Evolutionary conservation across 805 yeast genomes (phyloP).

Genomic region (Candida stauntonica): DNA sequence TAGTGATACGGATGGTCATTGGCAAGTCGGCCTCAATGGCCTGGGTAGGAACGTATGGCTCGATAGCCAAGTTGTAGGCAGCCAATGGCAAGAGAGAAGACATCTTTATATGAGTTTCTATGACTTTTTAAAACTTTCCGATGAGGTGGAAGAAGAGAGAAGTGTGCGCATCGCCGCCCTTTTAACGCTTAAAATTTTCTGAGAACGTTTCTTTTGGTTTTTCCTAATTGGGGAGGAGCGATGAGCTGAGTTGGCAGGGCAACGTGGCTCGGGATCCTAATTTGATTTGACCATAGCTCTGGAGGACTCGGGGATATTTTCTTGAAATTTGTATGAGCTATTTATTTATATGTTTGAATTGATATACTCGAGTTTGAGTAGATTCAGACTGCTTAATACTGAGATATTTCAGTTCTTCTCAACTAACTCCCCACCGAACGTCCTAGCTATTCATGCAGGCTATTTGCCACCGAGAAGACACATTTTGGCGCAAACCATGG

Average conservation of each 20-base stretch:
- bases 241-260: slow-evolving; percentile 18
- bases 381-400: too few relatives aligned
- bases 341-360: too few relatives aligned
- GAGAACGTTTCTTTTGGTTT: slow-evolving; percentile 25
- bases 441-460: slow-evolving; percentile 1
- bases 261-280: slow-evolving; percentile 4
- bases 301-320: neutral
- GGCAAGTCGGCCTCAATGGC: slow-evolving; percentile 86
- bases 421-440: too few relatives aligned
- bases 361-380: too few relatives aligned
- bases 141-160: slow-evolving; percentile 1
- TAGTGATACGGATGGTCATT: slow-evolving; percentile 82
- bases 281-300: neutral
- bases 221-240: slow-evolving; percentile 22
- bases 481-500: too few relatives aligned
- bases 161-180: slow-evolving; percentile 5
- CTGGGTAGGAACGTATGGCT: slow-evolving; percentile 84
- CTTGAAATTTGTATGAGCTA: too few relatives aligned
- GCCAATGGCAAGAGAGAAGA: slow-evolving; percentile 77
- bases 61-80: slow-evolving; percentile 77
- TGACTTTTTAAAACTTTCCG: neutral
- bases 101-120: slow-evolving; percentile 36
- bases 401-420: too few relatives aligned
- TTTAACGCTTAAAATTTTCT: slow-evolving; percentile 12
- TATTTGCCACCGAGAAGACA: slow-evolving; percentile 8